These are phyloP conservation scores for Stentor coeruleus DNA, from an alignment of 73 alveolate species.

Conservation along the genomic window DNA sequence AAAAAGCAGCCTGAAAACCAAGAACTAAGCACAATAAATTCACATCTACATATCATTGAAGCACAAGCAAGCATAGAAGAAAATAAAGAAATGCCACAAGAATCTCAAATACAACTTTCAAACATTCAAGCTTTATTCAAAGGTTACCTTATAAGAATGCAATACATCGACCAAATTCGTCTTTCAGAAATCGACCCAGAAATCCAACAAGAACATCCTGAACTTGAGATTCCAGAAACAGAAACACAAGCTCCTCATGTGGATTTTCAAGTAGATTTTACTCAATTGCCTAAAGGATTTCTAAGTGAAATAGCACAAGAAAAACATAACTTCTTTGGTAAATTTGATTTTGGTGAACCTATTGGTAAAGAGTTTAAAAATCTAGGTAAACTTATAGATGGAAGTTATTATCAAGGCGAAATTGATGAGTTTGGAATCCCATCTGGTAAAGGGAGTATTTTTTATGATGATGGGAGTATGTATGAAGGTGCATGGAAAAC, in stretches of 20 bases:
- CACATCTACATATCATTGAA: neutral
- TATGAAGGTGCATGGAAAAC: constrained; percentile 17
- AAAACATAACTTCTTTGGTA: neutral
- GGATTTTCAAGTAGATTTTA: neutral
- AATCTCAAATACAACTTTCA: neutral
- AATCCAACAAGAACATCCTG: neutral
- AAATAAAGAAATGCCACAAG: neutral
- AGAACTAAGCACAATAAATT: neutral
- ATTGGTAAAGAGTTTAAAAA: neutral
- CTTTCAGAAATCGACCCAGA: neutral
- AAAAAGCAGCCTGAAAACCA: constrained; percentile 8
- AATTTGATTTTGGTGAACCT: constrained; percentile 2
- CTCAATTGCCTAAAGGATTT: neutral
- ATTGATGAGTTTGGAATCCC: neutral
- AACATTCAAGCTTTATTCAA: neutral
- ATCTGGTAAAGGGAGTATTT: constrained; percentile 10
- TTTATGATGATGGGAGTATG: neutral
- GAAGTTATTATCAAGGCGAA: constrained; percentile 8
- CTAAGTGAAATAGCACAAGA: neutral
- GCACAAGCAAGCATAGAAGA: neutral
- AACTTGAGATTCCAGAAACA: neutral
- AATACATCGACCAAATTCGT: neutral
- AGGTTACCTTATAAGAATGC: neutral
- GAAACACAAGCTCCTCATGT: neutral
- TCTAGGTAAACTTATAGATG: neutral